These are phyloP conservation scores for Neonectria punicea DNA, from an alignment of 2,329 filamentous ascomycete genomes.

Conservation along the genomic window DNA sequence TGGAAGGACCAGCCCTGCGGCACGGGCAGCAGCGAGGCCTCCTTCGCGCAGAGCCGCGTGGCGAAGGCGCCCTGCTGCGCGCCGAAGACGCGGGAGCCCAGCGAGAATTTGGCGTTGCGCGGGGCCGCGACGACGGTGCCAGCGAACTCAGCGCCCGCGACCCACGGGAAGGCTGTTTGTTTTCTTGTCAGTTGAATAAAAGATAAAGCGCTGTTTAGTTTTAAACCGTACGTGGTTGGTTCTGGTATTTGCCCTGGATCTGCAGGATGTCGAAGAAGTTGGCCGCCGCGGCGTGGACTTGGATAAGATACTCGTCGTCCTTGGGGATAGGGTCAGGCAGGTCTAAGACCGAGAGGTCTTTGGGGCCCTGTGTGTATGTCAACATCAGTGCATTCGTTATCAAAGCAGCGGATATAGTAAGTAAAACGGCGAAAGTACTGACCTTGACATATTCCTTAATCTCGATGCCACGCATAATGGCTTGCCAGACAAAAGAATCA, in stretches of 20 bases:
- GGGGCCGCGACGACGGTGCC: slow-evolving; percentile 79
- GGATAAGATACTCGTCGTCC: slow-evolving; percentile 83
- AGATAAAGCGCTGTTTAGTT: not conserved
- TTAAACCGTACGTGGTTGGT: slow-evolving; percentile 73
- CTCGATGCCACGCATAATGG: slow-evolving; percentile 79
- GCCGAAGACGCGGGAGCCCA: slow-evolving; percentile 88
- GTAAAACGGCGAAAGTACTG: slow-evolving; percentile 30
- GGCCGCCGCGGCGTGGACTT: slow-evolving; percentile 85
- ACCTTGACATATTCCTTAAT: slow-evolving; percentile 80
- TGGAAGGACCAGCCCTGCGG: slow-evolving; percentile 84
- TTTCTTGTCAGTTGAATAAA: not conserved
- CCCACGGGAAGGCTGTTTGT: slow-evolving; percentile 78
- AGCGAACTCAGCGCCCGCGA: slow-evolving; percentile 87
- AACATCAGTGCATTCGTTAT: not conserved
- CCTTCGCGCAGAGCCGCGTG: slow-evolving; percentile 74
- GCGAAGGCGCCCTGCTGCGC: slow-evolving; percentile 88
- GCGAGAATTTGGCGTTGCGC: slow-evolving; percentile 70
- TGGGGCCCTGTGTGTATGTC: slow-evolving; percentile 69
- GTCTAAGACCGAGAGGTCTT: slow-evolving; percentile 79
- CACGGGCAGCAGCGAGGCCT: slow-evolving; percentile 76
- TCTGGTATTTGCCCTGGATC: slow-evolving; percentile 94
- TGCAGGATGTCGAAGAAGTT: slow-evolving; percentile 99
- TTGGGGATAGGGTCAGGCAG: slow-evolving; percentile 80
- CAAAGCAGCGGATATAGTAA: not conserved
- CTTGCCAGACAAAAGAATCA: not conserved